Conservation (phyloP, 225 moss, liverwort and hornwort genomes). For the Asterella californica region DNA sequence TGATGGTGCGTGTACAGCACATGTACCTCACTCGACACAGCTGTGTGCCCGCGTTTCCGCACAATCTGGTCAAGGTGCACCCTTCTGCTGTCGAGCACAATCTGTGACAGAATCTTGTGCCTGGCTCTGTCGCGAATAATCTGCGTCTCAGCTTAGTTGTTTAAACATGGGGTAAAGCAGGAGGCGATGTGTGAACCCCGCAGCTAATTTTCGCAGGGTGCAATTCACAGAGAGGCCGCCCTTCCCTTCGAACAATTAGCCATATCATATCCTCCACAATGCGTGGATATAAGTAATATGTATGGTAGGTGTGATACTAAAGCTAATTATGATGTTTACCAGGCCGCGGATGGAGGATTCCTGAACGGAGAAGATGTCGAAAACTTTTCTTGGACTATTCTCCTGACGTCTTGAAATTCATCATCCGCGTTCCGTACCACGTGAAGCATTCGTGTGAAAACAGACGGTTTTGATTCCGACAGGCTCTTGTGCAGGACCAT, state of each 20-base stretch:
- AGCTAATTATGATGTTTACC: background rate
- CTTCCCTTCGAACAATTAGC: background rate
- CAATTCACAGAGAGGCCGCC: background rate
- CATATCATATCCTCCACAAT: background rate
- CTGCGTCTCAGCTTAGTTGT: background rate
- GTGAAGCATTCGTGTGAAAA: slow-evolving; percentile 44
- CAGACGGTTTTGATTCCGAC: slow-evolving; percentile 30
- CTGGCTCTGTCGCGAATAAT: background rate
- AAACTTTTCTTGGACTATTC: slow-evolving; percentile 36
- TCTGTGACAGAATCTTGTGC: background rate
- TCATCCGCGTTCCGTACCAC: slow-evolving; percentile 39
- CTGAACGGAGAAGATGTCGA: slow-evolving; percentile 35
- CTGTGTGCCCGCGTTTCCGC: background rate
- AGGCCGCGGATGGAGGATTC: slow-evolving; percentile 24
- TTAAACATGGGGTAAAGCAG: background rate
- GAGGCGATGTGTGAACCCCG: slow-evolving; percentile 11
- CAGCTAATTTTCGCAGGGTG: background rate
- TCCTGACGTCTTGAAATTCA: slow-evolving; percentile 42
- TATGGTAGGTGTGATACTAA: slow-evolving; percentile 7
- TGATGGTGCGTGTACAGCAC: background rate
- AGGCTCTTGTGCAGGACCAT: slow-evolving; percentile 44
- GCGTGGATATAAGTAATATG: background rate
- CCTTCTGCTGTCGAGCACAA: background rate
- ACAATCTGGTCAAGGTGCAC: background rate
- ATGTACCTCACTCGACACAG: background rate